Base-by-base conservation (phyloP, 73 alveolate genomes). In the Paramecium tetraurelia region DNA sequence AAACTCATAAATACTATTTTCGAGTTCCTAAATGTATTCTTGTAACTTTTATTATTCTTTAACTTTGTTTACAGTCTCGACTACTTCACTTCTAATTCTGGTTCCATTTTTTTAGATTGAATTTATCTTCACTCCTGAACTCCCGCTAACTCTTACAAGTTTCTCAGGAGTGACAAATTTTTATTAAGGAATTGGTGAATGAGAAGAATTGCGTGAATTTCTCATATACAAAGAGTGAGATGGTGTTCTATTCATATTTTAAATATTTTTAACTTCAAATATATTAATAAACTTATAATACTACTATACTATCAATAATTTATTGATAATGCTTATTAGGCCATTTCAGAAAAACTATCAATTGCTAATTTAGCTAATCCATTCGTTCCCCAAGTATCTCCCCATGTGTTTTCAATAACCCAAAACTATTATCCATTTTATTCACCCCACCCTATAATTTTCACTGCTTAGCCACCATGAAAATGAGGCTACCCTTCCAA, bases 91-190 rank as follows among this genome's bases (percentile, higher is more conserved):
- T 72, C 59, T 31, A 3, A 72, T 36, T 72, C 86, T 72, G n/a
- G 31, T 33, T 20, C 59, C 59, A 36, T 40, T 40, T 35, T 72
- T 72, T 43, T 33, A 36, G 38, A 72, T 33, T 72, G 86, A 40
- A 72, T 33, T 72, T 36, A 16, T 12, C 63, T 72, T 72, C 5
- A 72, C 86, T 72, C 86, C 86, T 8, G 86, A 72, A 72, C 59
- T 72, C 3, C 59, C 59, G 10, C 59, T 33, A 35, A 72, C 86
- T 38, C 59, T 72, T 20, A 72, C 86, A 12, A 72, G 46, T 8
- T 72, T 72, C 35, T 72, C 86, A 14, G 86, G 86, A 36, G 86
- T 72, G 4, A 63, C 27, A 63, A 63, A 63, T 63, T 63, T 63
- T 24, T 63, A 63, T 10, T 63, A 63, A 12, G 84, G 84, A 3